Percentiles rank a stretch among this genome's conserved stretches.
Conservation (phyloP, 352 stramenopile species). For the Phytophthora foliorum region DNA sequence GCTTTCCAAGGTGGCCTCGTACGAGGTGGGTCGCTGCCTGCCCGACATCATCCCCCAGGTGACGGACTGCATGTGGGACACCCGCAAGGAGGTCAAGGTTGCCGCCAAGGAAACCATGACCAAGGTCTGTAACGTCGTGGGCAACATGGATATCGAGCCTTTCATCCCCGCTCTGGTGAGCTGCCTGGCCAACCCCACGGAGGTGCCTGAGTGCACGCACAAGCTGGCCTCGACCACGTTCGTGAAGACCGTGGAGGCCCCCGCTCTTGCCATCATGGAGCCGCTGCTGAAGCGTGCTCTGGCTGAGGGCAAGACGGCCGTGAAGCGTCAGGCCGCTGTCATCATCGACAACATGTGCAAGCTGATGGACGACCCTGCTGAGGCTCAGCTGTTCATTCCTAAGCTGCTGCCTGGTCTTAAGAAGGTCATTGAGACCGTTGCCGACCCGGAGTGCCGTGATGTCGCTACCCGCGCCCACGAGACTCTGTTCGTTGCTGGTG, state of each 20-base stretch:
- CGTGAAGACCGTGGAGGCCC: slow-evolving; percentile 98
- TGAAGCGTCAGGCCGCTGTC: slow-evolving; percentile 98
- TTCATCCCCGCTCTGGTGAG: slow-evolving; percentile 98
- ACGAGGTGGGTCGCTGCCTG: slow-evolving; percentile 96
- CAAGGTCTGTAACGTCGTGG: slow-evolving; percentile 96
- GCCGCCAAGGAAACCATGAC: slow-evolving; percentile 96
- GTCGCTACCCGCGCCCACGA: slow-evolving; percentile 95
- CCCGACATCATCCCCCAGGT: slow-evolving; percentile 98
- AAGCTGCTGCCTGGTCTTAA: slow-evolving; percentile 97
- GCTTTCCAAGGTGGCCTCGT: slow-evolving; percentile 93
- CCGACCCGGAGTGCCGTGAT: slow-evolving; percentile 97
- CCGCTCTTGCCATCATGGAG: slow-evolving; percentile 97
- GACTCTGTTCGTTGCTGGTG: slow-evolving; percentile 95
- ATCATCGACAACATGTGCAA: slow-evolving; percentile 99
- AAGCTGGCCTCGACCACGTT: slow-evolving; percentile 99
- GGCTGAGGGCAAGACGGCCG: slow-evolving; percentile 95
- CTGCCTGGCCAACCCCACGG: slow-evolving; percentile 97
- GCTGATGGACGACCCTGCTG: slow-evolving; percentile 97
- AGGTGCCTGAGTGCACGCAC: slow-evolving; percentile 99
- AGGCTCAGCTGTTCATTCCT: slow-evolving; percentile 98
- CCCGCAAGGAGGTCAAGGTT: slow-evolving; percentile 98
- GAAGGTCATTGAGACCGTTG: slow-evolving; percentile 96
- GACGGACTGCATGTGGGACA: slow-evolving; percentile 99
- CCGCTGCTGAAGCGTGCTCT: slow-evolving; percentile 96
- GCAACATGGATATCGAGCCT: slow-evolving; percentile 99